Evolutionary conservation across 2,329 filamentous ascomycete genomes (phyloP).

Genomic region (Arachnomyces sp.): DNA sequence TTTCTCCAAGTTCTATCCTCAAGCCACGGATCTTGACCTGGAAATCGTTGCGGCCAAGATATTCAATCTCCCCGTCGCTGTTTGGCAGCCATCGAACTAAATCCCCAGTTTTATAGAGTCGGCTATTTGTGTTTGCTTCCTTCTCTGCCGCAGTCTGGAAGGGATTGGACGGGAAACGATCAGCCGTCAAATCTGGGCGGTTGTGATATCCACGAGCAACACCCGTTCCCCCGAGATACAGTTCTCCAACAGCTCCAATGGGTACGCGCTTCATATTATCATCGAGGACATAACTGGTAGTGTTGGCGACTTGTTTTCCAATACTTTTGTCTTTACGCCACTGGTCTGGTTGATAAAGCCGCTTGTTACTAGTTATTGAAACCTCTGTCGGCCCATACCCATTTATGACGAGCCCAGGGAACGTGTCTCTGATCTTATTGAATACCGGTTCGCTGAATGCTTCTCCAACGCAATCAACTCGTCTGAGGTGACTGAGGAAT

Average conservation of each 20-base stretch:
- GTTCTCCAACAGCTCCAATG: slow-evolving; percentile 19
- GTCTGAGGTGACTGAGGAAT: not conserved
- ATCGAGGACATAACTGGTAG: slow-evolving; percentile 12
- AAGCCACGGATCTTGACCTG: slow-evolving; percentile 30
- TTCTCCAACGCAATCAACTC: slow-evolving; percentile 1
- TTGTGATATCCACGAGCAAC: slow-evolving; percentile 31
- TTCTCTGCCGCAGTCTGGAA: not conserved
- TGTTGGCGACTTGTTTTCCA: slow-evolving; percentile 14
- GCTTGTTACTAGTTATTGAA: not conserved
- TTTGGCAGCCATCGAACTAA: slow-evolving; percentile 22
- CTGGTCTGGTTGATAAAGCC: slow-evolving; percentile 6
- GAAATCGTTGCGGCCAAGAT: slow-evolving; percentile 49
- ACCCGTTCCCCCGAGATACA: slow-evolving; percentile 28
- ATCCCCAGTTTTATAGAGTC: slow-evolving; percentile 30
- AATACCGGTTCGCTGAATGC: slow-evolving; percentile 1
- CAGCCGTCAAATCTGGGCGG: slow-evolving; percentile 21
- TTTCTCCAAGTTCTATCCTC: slow-evolving; percentile 25
- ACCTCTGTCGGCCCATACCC: slow-evolving; percentile 18
- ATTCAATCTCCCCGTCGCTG: slow-evolving; percentile 17
- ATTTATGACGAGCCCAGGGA: slow-evolving; percentile 7
- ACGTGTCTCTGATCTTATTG: slow-evolving; percentile 8
- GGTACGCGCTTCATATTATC: slow-evolving; percentile 8
- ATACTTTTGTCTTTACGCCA: slow-evolving; percentile 14
- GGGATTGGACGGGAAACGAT: slow-evolving; percentile 17
- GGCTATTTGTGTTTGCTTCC: slow-evolving; percentile 2